A percentile compares a stretch with the other conserved stretches of the same genome.
These are phyloP conservation scores for Barnettozyma wickerhamii DNA, from an alignment of 805 yeast genomes.

Conservation along the genomic window DNA sequence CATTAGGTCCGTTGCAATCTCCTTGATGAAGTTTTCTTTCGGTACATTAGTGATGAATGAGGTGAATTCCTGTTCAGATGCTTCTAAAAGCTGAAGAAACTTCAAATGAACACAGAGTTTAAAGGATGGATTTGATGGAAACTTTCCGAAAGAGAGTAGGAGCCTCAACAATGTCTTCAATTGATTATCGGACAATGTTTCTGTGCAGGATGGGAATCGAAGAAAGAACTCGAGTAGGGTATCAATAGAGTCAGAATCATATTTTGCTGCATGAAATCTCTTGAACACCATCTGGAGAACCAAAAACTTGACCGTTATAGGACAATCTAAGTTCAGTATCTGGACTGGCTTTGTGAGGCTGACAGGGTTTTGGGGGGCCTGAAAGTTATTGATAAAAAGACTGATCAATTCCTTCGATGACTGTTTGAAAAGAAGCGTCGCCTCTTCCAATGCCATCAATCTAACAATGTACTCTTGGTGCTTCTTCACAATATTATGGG, in stretches of 20 bases:
- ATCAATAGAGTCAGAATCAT: slow-evolving; percentile 1
- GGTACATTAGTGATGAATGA: slow-evolving; percentile 18
- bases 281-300: slow-evolving; percentile 20
- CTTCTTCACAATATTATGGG: slow-evolving; percentile 11
- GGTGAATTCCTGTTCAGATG: slow-evolving; percentile 16
- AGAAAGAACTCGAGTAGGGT: slow-evolving; percentile 12
- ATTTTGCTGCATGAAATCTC: slow-evolving; percentile 17
- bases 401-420: slow-evolving; percentile 6
- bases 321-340: not conserved
- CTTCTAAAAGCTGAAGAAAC: slow-evolving; percentile 15
- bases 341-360: too few relatives aligned
- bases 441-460: slow-evolving; percentile 21
- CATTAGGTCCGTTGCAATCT: slow-evolving; percentile 6
- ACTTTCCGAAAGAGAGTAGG: slow-evolving; percentile 17
- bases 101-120: slow-evolving; percentile 20
- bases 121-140: slow-evolving; percentile 16
- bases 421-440: slow-evolving; percentile 1
- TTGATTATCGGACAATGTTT: slow-evolving; percentile 11
- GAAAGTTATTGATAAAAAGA: slow-evolving; percentile 9
- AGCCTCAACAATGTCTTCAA: slow-evolving; percentile 14
- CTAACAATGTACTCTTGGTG: slow-evolving; percentile 21
- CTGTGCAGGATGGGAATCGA: not conserved
- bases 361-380: too few relatives aligned
- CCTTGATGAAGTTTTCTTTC: slow-evolving; percentile 5
- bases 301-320: slow-evolving; percentile 15